These are phyloP conservation scores for Linnemannia elongata DNA, from an alignment of 192 early-diverging fungal genomes.

Conservation along the genomic window DNA sequence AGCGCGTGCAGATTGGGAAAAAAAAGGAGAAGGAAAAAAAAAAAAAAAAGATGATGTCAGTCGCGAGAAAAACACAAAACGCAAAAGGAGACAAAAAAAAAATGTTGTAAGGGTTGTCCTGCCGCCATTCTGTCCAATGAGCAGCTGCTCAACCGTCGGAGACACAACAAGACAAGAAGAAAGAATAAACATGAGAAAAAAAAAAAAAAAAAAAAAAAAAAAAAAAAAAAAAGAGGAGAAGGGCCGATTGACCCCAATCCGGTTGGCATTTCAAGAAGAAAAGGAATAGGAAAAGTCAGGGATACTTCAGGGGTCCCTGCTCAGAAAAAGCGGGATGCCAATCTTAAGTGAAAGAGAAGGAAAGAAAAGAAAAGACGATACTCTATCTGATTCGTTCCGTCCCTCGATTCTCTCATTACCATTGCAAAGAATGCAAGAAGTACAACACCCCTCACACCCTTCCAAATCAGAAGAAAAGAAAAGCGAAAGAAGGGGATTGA, in stretches of 20 bases:
- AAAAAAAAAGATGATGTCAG: background rate
- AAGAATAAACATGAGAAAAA: background rate
- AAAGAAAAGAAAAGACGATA: background rate
- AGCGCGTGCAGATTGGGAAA: background rate
- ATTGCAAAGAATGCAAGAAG: background rate
- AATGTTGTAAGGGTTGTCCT: background rate
- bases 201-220: background rate
- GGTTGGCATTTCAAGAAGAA: background rate
- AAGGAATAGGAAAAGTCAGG: background rate
- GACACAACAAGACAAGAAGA: background rate
- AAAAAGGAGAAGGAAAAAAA: background rate
- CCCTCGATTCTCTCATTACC: background rate
- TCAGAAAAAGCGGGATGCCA: background rate
- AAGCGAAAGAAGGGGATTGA: background rate
- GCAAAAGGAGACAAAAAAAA: too few relatives aligned
- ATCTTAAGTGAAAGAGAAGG: background rate
- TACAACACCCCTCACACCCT: background rate
- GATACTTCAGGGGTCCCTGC: conserved; percentile 2
- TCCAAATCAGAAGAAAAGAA: background rate
- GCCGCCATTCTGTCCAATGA: background rate
- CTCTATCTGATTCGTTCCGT: background rate
- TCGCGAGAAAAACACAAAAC: background rate
- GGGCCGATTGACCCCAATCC: background rate
- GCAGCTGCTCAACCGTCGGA: background rate
- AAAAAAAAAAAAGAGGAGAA: background rate